phyloP scores from a whole-genome alignment of 176 grass and related monocot genomes.

The Oryza australiensis region DNA sequence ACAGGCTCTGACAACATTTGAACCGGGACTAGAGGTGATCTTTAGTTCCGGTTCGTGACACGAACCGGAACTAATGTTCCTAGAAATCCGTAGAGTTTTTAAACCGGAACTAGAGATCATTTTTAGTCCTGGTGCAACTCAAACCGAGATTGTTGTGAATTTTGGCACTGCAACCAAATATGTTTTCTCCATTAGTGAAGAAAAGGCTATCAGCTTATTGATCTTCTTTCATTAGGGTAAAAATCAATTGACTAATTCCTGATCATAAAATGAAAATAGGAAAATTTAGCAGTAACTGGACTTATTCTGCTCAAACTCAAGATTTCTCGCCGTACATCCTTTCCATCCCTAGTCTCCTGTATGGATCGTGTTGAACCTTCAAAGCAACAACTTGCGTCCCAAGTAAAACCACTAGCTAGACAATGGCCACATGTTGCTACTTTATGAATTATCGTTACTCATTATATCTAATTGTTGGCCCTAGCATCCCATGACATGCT shows the following conservation, averaged over 20 bases:
- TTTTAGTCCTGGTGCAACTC: no score
- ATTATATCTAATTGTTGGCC: background rate
- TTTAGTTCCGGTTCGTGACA: no score
- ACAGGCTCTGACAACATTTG: no score
- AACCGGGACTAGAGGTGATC: no score
- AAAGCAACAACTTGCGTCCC: background rate
- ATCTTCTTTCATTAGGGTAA: background rate
- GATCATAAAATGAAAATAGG: background rate
- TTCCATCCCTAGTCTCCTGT: background rate
- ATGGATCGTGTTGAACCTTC: conserved; percentile 1
- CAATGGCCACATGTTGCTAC: background rate
- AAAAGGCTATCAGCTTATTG: background rate
- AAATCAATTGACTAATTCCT: background rate
- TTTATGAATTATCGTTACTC: background rate
- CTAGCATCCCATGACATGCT: background rate
- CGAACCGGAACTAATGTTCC: no score
- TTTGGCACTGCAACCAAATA: no score
- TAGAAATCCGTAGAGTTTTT: no score
- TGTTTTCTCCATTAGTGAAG: no score
- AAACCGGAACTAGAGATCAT: no score
- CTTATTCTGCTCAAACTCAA: no score
- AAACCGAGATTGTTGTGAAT: no score
- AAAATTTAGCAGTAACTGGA: background rate
- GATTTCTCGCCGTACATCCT: background rate
- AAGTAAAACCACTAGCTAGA: background rate